phyloP scores from a whole-genome alignment of 1,284 basidiomycete species.

The Entoloma clypeatum region DNA sequence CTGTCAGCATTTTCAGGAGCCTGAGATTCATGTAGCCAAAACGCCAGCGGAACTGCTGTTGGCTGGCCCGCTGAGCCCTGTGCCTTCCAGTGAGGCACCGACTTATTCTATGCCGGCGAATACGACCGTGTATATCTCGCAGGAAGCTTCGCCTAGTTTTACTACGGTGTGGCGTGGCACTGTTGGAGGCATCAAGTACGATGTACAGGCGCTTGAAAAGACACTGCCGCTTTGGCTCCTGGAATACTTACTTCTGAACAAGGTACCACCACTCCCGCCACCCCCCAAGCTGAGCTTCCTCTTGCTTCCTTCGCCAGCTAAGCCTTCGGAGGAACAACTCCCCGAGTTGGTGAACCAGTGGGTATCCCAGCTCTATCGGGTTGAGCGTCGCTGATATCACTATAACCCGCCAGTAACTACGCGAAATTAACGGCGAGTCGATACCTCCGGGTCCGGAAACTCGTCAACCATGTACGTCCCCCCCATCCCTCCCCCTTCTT shows the following conservation, averaged over 20 bases:
- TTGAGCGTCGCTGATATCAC: constrained; percentile 5
- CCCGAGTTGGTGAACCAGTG: constrained; percentile 77
- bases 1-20: constrained; percentile 20
- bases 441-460: constrained; percentile 81
- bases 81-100: constrained; percentile 72
- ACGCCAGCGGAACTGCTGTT: constrained; percentile 66
- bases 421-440: constrained; percentile 86
- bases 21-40: constrained; percentile 30
- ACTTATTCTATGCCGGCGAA: constrained; percentile 57
- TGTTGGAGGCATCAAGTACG: constrained; percentile 52
- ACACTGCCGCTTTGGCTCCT: constrained; percentile 85
- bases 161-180: constrained; percentile 76
- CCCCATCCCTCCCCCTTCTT: too few relatives aligned
- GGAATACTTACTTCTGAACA: constrained; percentile 80
- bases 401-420: constrained; percentile 49
- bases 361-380: constrained; percentile 27
- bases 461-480: constrained; percentile 75
- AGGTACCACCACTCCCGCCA: constrained; percentile 43
- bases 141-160: constrained; percentile 81
- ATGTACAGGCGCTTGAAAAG: constrained; percentile 71
- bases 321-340: constrained; percentile 54
- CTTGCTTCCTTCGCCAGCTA: constrained; percentile 70
- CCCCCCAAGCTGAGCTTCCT: constrained; percentile 84
- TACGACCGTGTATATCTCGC: constrained; percentile 76
- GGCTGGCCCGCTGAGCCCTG: constrained; percentile 65